Base-by-base conservation (phyloP, 345 rosid species). In the Physaria fendleri region DNA sequence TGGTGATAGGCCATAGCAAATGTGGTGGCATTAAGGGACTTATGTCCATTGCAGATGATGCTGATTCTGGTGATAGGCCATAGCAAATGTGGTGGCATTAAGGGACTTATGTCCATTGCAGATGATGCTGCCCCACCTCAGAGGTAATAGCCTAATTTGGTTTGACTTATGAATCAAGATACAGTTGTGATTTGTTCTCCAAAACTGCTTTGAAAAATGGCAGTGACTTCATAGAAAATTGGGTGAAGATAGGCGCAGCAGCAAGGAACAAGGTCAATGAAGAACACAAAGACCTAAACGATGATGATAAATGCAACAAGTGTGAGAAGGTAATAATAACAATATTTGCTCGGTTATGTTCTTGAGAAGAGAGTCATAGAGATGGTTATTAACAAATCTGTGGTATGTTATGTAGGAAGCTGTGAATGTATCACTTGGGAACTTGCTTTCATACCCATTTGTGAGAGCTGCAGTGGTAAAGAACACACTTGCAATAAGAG, bases 11-110 rank as follows among this genome's bases (percentile, higher is more conserved):
- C 2, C 98, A 92, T 80, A 88, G 98, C 37, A 65, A 76, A 56
- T 92, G 98, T 46, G 98, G 98, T 66, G 98, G 98, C 5, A 92
- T 92, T 61, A 92, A 92, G 76, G 98, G 98, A 21, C 88, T 92
- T 27, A 88, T 92, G 98, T 74, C 87, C 48, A 65, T 89, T 81
- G 77, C 82, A 13, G n/a, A n/a, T n/a, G n/a, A n/a, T n/a, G n/a
- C n/a, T n/a, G n/a, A 92, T 92, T 45, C 74, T 92, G 25, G 93
- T 92, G 46, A 88, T 92, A 44, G 98, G 98, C 2, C 98, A 92
- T 80, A 88, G 98, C 37, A 65, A 76, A 56, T 92, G 98, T 46
- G 98, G 98, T 66, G 98, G 98, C 5, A 92, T 92, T 61, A 92
- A 92, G 76, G 98, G 98, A 21, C 88, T 92, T 27, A 88, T 92